Evolutionary conservation across 495 filamentous ascomycete species (phyloP), one percentile per base, ranked within the genome.

Genomic region (Evernia prunastri): DNA sequence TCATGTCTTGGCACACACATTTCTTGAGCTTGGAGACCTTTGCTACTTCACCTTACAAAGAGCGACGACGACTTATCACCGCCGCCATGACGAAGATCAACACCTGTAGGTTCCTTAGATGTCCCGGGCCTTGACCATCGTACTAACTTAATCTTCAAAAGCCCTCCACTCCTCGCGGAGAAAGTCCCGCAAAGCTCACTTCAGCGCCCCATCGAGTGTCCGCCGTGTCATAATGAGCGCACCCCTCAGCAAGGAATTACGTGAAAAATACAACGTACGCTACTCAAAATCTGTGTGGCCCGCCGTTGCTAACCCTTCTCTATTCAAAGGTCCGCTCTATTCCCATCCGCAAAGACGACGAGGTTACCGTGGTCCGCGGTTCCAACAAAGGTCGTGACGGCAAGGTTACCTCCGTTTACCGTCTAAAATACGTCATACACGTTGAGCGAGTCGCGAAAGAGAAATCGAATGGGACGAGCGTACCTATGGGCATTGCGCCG

Each of bases 181-280:
- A 78, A 99, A 99, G 89, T 90, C 89, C 77, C 90, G 94, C 80
- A 95, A 95, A 85, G 90, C 89, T 69, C 93, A 99, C 84, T 97
- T 96, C 87, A 78, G 78, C 67, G 94, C 94, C 66, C 91, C 92
- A 58, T 96, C 91, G 75, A 89, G 87, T 80, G 85, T 89, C 73
- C 92, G 95, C 77, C 89, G 94, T 72, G 82, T 87, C 69, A 91
- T 92, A 80, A 95, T 99, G 90, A 89, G 85, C 80, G 94, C 94
- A 59, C 89, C 90, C 64, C 85, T 98, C 64, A 89, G 85, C 84
- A 96, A 94, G 81, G 94, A 98, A 80, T 86, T 99, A 70, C 84
- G 89, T 71, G 91, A 93, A 76, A 95, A 97, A 84, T 86, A 97
- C 84, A 91, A 91, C 75, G 92, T 95, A 86, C 66, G 85, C 76